A percentile compares a stretch with the other conserved stretches of the same genome.
Conservation (phyloP, 495 filamentous ascomycete species). For the Margaritispora aquatica region DNA sequence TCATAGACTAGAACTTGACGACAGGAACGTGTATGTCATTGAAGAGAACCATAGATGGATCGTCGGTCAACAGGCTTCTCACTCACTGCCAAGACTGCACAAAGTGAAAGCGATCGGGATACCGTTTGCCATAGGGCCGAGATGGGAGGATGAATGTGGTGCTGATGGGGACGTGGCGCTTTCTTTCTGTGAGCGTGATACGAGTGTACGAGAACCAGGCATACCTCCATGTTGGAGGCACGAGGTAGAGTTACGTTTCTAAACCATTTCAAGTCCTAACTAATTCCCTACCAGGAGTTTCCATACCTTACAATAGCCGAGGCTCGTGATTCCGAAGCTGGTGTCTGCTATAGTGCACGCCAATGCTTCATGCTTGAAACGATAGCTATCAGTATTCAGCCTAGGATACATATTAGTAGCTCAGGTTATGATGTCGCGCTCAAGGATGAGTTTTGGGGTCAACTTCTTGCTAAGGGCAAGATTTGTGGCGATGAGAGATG, state of each 20-base stretch:
- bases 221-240: slow-evolving; percentile 48
- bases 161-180: slow-evolving; percentile 40
- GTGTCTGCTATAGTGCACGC: slow-evolving; percentile 49
- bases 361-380: slow-evolving; percentile 44
- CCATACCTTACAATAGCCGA: slow-evolving; percentile 52
- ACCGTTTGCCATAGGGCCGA: slow-evolving; percentile 50
- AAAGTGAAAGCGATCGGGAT: slow-evolving; percentile 45
- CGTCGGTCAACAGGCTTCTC: slow-evolving; percentile 34
- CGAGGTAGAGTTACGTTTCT: slow-evolving; percentile 25
- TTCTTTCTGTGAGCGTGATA: slow-evolving; percentile 36
- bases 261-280: background rate
- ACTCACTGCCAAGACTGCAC: slow-evolving; percentile 36
- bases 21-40: slow-evolving; percentile 45
- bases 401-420: slow-evolving; percentile 13
- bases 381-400: slow-evolving; percentile 29
- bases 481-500: slow-evolving; percentile 59
- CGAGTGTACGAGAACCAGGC: slow-evolving; percentile 33
- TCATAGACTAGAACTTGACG: slow-evolving; percentile 48
- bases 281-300: slow-evolving; percentile 25
- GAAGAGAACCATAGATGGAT: slow-evolving; percentile 47
- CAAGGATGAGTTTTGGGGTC: slow-evolving; percentile 37
- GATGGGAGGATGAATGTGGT: slow-evolving; percentile 42
- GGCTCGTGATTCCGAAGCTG: slow-evolving; percentile 42
- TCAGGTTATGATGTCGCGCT: slow-evolving; percentile 34
- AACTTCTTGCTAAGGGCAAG: slow-evolving; percentile 47